Evolutionary conservation across 768 basidiomycete genomes (phyloP).

Genomic region (Glaciozyma antarctica): DNA sequence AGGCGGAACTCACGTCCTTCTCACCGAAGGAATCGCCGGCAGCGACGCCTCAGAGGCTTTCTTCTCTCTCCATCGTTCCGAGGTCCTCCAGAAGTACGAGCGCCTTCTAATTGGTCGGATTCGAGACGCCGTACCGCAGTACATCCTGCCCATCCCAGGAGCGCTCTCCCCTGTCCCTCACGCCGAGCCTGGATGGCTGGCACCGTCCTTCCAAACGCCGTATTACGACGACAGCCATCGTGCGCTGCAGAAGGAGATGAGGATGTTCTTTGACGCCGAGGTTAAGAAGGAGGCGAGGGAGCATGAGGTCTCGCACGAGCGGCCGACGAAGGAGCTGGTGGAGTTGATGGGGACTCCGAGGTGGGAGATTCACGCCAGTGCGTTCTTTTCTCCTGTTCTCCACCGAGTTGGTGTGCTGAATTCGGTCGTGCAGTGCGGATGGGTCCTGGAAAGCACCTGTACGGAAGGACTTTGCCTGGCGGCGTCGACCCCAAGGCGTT

Average conservation of each 20-base stretch:
- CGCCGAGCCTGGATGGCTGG: conserved; percentile 75
- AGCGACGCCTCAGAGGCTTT: conserved; percentile 26
- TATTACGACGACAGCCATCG: conserved; percentile 67
- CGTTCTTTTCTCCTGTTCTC: not conserved
- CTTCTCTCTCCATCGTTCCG: conserved; percentile 30
- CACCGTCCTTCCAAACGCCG: conserved; percentile 58
- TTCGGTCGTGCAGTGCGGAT: conserved; percentile 73
- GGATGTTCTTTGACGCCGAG: conserved; percentile 59
- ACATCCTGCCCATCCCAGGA: conserved; percentile 47
- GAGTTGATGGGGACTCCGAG: conserved; percentile 19
- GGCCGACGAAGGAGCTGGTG: conserved; percentile 22
- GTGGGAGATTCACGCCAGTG: conserved; percentile 38
- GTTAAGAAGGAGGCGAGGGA: conserved; percentile 41
- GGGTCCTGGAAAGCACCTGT: conserved; percentile 78
- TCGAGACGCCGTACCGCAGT: conserved; percentile 35
- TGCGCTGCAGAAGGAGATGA: conserved; percentile 53
- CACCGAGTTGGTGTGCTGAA: not conserved
- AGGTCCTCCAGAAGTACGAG: conserved; percentile 26
- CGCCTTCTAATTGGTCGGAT: conserved; percentile 27
- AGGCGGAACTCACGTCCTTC: conserved; percentile 68
- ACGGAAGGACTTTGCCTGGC: conserved; percentile 62
- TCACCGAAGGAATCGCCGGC: conserved; percentile 59
- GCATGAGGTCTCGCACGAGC: conserved; percentile 19
- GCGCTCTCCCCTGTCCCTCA: conserved; percentile 66
- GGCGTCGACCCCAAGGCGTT: conserved; percentile 71